Evolutionary conservation across 2,329 filamentous ascomycete species (phyloP).

Genomic region (Plectosphaerella plurivora): DNA sequence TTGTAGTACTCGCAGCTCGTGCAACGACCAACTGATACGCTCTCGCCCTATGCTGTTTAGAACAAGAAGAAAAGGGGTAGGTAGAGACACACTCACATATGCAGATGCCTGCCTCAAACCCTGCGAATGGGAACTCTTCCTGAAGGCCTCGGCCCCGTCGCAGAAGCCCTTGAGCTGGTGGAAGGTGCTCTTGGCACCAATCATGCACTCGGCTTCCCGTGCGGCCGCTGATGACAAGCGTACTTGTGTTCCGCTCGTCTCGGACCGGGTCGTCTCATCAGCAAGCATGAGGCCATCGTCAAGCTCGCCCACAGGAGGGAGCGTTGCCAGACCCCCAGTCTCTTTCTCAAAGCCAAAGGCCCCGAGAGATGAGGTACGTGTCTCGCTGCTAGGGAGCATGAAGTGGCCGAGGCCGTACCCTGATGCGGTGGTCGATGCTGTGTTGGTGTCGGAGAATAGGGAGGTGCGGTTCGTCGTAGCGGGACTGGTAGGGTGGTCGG

Average conservation of each 20-base stretch:
- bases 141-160: slow-evolving; percentile 30
- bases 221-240: neutral
- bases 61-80: neutral
- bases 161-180: slow-evolving; percentile 31
- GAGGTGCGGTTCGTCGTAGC: slow-evolving; percentile 9
- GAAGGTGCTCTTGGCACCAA: slow-evolving; percentile 30
- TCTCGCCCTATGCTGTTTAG: slow-evolving; percentile 10
- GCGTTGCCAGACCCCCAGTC: neutral
- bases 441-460: slow-evolving; percentile 4
- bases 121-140: slow-evolving; percentile 25
- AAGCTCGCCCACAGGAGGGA: neutral
- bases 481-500: slow-evolving; percentile 3
- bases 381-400: neutral
- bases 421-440: neutral
- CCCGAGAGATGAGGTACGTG: neutral
- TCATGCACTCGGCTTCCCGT: slow-evolving; percentile 6
- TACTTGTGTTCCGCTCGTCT: neutral
- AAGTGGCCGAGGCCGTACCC: neutral
- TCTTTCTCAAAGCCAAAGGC: slow-evolving; percentile 2
- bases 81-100: slow-evolving; percentile 10
- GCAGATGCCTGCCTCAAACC: slow-evolving; percentile 25
- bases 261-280: slow-evolving; percentile 2
- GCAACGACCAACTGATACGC: slow-evolving; percentile 16
- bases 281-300: slow-evolving; percentile 10
- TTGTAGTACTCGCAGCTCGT: slow-evolving; percentile 18